Base-by-base conservation (phyloP, 1,284 basidiomycete genomes). In the Leucoagaricus sp. region DNA sequence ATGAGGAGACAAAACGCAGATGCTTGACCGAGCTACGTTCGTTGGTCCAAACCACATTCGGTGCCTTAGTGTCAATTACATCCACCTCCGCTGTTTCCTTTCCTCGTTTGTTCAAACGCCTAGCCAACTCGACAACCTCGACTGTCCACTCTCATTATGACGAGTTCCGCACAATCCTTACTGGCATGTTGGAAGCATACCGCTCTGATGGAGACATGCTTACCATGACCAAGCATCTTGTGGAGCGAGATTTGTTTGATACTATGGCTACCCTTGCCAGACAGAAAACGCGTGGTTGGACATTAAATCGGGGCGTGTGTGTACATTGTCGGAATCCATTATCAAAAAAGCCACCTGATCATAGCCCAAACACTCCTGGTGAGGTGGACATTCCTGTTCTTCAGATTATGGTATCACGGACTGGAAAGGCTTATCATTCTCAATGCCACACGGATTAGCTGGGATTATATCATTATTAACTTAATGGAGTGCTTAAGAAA, bases 181-280 rank as follows among this genome's bases (percentile, higher is more conserved):
- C 88, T 0, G 91, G 93, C 28, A 99, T 99, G 94, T 76, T 98
- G 61, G 93, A 96, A 64, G 91, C 94, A 1, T 98, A 98, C 75
- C 86, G 89, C 21, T 86, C 91, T 4, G 95, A 99, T 62, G 89
- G 89, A 23, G 96, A 98, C 64, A 85, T 96, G 78, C 78, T 99
- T n/a, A 75, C 81, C 31, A 94, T 98, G 66, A 91, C 93, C 13
- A 93, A 91, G 64, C 86, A 89, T 59, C 77, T 98, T 23, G 78
- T 96, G 38, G 85, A 92, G 62, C 83, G 88, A 21, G 96, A 98
- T 69, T 75, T 96, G 29, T 96, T 91, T 61, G 83, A 86, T 53
- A 83, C 83, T 1, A 76, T 96, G 51, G 85, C 86, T 38, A 73
- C 81, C 55, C 72, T 76, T n/a, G 72, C 76, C 13, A 72, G 69